These are phyloP conservation scores for Claviceps cyperi DNA, from an alignment of 2,329 filamentous ascomycete species.

Conservation along the genomic window DNA sequence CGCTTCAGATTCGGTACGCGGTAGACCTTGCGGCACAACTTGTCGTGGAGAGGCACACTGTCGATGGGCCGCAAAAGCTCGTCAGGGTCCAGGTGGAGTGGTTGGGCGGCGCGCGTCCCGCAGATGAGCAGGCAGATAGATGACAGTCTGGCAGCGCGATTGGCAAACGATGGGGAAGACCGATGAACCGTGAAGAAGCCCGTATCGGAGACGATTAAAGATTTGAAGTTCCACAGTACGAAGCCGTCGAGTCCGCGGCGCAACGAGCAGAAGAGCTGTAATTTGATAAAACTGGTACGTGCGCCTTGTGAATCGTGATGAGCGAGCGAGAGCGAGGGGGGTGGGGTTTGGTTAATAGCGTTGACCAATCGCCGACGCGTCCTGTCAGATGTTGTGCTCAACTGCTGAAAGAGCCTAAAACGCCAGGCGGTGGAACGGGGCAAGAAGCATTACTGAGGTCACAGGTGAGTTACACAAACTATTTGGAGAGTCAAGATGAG, in stretches of 20 bases:
- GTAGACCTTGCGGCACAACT: not conserved
- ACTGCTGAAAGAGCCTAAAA: no score
- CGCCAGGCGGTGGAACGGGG: no score
- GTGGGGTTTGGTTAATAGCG: not conserved
- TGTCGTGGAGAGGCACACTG: not conserved
- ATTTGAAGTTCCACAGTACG: not conserved
- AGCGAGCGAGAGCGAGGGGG: not conserved
- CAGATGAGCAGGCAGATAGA: not conserved
- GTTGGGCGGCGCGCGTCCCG: slow-evolving; percentile 1
- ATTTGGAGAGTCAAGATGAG: no score
- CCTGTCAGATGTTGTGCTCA: no score
- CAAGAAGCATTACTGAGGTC: no score
- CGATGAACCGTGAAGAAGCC: not conserved
- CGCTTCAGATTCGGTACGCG: not conserved
- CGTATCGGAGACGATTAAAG: not conserved
- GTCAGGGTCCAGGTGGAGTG: slow-evolving; percentile 3
- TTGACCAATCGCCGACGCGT: no score
- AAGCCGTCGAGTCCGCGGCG: not conserved
- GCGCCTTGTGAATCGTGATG: not conserved
- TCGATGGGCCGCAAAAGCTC: slow-evolving; percentile 1
- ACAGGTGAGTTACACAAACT: no score
- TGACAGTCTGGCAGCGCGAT: not conserved
- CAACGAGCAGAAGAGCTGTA: not conserved
- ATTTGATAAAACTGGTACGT: slow-evolving; percentile 1
- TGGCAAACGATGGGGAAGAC: not conserved